phyloP scores from a whole-genome alignment of 108 stramenopile genomes.

The Nitzschia sp. region DNA sequence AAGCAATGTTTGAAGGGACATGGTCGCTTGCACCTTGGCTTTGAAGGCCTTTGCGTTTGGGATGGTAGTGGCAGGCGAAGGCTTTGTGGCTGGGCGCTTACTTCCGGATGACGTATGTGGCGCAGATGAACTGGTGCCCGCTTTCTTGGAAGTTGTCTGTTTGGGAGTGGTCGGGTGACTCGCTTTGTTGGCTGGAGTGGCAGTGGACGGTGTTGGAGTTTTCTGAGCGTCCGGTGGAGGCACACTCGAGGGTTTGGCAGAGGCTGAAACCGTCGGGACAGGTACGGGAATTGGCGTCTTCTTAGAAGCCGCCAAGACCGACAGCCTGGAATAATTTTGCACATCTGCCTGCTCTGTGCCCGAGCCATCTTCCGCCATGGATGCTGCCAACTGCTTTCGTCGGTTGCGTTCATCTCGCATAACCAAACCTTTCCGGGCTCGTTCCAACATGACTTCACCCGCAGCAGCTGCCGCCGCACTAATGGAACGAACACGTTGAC shows the following conservation, averaged over 20 bases:
- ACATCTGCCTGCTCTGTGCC: neutral
- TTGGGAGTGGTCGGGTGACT: neutral
- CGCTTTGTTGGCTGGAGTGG: neutral
- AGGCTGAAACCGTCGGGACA: neutral
- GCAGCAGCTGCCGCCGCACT: constrained; percentile 68
- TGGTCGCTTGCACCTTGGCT: constrained; percentile 36
- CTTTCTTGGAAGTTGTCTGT: constrained; percentile 1
- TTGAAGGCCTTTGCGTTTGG: constrained; percentile 37
- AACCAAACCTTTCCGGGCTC: constrained; percentile 47
- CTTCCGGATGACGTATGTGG: neutral
- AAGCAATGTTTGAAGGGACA: constrained; percentile 45
- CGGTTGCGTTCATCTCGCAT: constrained; percentile 40
- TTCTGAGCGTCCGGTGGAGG: neutral
- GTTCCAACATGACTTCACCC: constrained; percentile 69
- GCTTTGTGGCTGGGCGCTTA: constrained; percentile 17
- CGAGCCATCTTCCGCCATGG: neutral
- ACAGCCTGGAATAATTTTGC: neutral
- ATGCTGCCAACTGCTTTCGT: constrained; percentile 11
- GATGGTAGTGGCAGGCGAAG: constrained; percentile 6
- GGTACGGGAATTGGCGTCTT: neutral
- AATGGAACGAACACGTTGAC: constrained; percentile 49
- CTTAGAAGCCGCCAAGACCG: neutral
- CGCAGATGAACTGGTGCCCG: neutral
- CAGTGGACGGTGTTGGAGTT: neutral
- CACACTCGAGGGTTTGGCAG: neutral